Evolutionary conservation across 805 yeast species (phyloP).

Genomic region (Scheffersomyces ergatensis): DNA sequence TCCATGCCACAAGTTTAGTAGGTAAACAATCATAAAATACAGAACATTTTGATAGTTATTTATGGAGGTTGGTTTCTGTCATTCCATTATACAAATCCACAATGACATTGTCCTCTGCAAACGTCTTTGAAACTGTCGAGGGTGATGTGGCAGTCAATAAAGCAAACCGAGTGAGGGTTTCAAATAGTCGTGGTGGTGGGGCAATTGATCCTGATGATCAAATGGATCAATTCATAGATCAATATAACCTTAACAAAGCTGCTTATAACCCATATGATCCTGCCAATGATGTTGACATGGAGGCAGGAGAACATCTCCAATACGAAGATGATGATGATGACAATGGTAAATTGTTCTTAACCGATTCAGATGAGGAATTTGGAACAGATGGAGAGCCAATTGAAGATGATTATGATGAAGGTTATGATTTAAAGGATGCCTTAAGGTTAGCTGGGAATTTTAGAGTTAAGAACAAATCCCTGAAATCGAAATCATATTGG

Average conservation of each 20-base stretch:
- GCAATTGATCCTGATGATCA: not conserved
- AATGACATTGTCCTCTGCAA: conserved; percentile 7
- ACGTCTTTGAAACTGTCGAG: conserved; percentile 17
- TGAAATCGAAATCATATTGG: conserved; percentile 35
- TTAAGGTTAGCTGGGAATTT: conserved; percentile 68
- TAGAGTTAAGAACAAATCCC: conserved; percentile 40
- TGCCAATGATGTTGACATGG: conserved; percentile 7
- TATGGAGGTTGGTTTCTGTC: too few species aligned
- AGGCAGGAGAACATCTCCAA: too few species aligned
- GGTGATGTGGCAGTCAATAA: conserved; percentile 5
- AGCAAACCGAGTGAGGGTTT: conserved; percentile 1
- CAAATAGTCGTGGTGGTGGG: conserved; percentile 1
- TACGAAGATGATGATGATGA: conserved; percentile 2
- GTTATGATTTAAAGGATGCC: conserved; percentile 55
- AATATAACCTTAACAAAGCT: not conserved
- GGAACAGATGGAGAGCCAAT: conserved; percentile 21
- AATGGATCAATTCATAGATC: conserved; percentile 3
- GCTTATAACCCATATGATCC: conserved; percentile 4
- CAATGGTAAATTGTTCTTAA: conserved; percentile 1
- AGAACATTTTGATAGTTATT: too few species aligned
- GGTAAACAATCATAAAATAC: too few species aligned
- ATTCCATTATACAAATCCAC: too few species aligned
- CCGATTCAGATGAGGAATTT: conserved; percentile 4
- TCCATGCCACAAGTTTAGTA: too few species aligned
- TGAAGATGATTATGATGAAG: conserved; percentile 40